phyloP scores from a whole-genome alignment of 495 filamentous ascomycete genomes.

The Penicillium coprophilum region DNA sequence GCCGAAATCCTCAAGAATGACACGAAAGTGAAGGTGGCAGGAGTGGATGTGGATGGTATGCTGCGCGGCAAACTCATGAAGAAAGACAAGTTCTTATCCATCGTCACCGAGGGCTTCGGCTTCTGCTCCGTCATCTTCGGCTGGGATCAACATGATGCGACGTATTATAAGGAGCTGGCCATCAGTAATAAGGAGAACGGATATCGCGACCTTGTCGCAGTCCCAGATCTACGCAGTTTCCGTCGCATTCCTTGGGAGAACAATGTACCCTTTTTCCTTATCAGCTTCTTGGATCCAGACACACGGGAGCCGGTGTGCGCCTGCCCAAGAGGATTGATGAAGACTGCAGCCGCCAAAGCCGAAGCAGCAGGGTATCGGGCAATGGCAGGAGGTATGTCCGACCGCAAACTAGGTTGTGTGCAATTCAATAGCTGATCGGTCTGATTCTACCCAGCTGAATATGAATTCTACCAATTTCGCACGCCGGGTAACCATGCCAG shows the following conservation, averaged over 20 bases:
- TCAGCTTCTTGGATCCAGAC: constrained; percentile 72
- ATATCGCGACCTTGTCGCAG: constrained; percentile 83
- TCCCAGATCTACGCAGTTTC: constrained; percentile 78
- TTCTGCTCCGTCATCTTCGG: constrained; percentile 97
- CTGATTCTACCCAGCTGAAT: constrained; percentile 65
- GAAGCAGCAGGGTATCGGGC: constrained; percentile 66
- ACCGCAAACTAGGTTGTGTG: not conserved
- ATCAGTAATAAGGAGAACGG: constrained; percentile 94
- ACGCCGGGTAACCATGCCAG: constrained; percentile 53
- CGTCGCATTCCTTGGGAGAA: constrained; percentile 94
- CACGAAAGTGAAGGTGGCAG: constrained; percentile 85
- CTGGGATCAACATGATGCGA: constrained; percentile 97
- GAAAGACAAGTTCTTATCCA: constrained; percentile 91
- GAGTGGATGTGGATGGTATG: constrained; percentile 86
- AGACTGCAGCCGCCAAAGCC: constrained; percentile 64
- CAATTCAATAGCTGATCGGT: not conserved
- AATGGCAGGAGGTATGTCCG: constrained; percentile 82
- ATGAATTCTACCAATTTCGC: constrained; percentile 96
- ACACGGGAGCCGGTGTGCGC: constrained; percentile 65
- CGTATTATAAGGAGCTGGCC: constrained; percentile 78
- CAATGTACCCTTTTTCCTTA: constrained; percentile 86
- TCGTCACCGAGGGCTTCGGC: constrained; percentile 82
- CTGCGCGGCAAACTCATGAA: constrained; percentile 92
- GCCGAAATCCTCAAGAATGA: constrained; percentile 69
- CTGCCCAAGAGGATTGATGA: constrained; percentile 78